Percentiles rank a stretch among this genome's conserved stretches.
These are phyloP conservation scores for Syncephalastrum contaminatum DNA, from an alignment of 371 early-diverging fungal species.

Conservation along the genomic window DNA sequence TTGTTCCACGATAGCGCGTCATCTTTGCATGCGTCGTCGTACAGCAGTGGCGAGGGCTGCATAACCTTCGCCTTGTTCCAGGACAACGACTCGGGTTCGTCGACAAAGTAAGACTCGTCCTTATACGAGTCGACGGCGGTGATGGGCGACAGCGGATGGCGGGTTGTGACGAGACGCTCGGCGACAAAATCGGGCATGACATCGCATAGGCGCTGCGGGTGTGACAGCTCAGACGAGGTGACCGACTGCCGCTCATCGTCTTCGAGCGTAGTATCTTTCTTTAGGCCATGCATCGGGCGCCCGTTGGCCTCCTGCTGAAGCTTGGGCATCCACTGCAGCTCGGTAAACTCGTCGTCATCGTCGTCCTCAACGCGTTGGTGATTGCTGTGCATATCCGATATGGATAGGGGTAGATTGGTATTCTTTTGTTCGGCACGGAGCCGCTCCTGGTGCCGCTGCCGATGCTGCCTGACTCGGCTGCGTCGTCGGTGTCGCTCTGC, in stretches of 20 bases:
- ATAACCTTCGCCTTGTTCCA: too few species aligned
- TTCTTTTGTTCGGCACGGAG: conserved; percentile 1
- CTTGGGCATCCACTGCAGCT: background rate
- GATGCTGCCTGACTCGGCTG: conserved; percentile 16
- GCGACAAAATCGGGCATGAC: background rate
- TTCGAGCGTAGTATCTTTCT: too few species aligned
- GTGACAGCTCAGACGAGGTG: too few species aligned
- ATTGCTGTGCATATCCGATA: conserved; percentile 1
- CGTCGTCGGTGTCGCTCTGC: conserved; percentile 16
- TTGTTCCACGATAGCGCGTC: too few species aligned
- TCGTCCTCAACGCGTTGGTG: background rate
- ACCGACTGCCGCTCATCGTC: too few species aligned
- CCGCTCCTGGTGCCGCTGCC: conserved; percentile 12
- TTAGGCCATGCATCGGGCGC: too few species aligned
- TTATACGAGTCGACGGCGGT: background rate
- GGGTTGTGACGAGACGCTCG: conserved; percentile 3
- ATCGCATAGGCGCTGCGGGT: too few species aligned
- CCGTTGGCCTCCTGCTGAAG: too few species aligned
- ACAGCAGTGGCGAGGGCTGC: too few species aligned
- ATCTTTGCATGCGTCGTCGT: too few species aligned
- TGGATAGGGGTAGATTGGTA: conserved; percentile 3
- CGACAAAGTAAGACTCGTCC: too few species aligned
- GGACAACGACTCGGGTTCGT: too few species aligned
- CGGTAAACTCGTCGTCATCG: conserved; percentile 3
- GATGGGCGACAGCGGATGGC: conserved; percentile 26